Evolutionary conservation across 1,139 yeast species (phyloP), one percentile per base, ranked within the genome.

Genomic region (Nakaseomyces sp.): DNA sequence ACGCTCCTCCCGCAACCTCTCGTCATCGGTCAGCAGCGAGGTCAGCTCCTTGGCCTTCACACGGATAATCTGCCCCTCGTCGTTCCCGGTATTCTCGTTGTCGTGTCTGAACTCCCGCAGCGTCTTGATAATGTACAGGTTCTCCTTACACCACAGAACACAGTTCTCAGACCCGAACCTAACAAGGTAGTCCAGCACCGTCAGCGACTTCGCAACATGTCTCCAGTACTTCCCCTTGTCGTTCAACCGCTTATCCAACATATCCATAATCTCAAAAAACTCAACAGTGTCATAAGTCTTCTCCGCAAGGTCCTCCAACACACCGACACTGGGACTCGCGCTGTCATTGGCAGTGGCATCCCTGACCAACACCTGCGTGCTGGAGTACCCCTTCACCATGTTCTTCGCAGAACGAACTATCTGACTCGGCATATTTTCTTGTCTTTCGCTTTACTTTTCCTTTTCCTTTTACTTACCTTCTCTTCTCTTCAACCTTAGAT

Each of bases 181-280:
- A 20, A 91, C 88, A 52, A 91, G 72, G 64, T 82, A 91, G 60
- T 91, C 97, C 57, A 91, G 72, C 12, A 91, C 83, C 1, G 95
- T 85, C 54, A 91, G 72, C 1, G 94, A 79, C 65, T 91, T 93
- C 52, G 94, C 91, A 38, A 91, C 91, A 65, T 91, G 99, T 53
- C 96, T 77, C 98, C 98, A 91, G 67, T 91, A 86, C 64, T 89
- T 91, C 48, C 98, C 98, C 70, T 89, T 89, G 61, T 91, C 98
- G 60, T 91, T 91, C 55, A 93, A 71, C 52, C 99, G 76, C 55
- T 89, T 80, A 66, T 89, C 98, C 44, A 91, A 67, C 87, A 93
- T 88, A 60, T 91, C 97, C 95, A 91, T 85, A 41, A 91, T 79
- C 58, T 89, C 96, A 58, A 87, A 74, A 54, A 89, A 80, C 54